Percentiles rank a stretch among this genome's conserved stretches.
Conservation (phyloP, 2,329 filamentous ascomycete genomes). For the Penicillium sp. region DNA sequence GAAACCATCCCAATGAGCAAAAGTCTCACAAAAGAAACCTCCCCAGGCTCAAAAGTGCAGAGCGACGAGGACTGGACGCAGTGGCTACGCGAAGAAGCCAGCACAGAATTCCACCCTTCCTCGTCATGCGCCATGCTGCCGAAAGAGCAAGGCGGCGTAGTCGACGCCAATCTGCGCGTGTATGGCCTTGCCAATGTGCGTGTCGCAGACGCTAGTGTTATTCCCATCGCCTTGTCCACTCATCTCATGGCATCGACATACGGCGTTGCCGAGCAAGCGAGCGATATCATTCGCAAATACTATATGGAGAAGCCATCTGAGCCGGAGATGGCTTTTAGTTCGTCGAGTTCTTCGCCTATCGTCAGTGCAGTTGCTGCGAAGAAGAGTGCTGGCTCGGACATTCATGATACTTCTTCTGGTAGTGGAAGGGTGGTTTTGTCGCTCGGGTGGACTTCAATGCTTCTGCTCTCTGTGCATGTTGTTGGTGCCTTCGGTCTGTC, state of each 20-base stretch:
- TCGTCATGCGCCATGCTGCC: slow-evolving; percentile 32
- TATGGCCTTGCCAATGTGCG: slow-evolving; percentile 34
- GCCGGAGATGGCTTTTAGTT: not conserved
- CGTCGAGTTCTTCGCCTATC: not conserved
- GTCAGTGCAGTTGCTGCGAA: not conserved
- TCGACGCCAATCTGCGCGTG: slow-evolving; percentile 29
- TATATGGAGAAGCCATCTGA: not conserved
- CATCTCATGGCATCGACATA: slow-evolving; percentile 39
- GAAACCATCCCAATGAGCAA: slow-evolving; percentile 22
- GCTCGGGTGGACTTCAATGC: not conserved
- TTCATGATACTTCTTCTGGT: not conserved
- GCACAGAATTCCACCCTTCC: slow-evolving; percentile 29
- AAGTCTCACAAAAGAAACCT: slow-evolving; percentile 23
- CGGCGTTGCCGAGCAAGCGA: slow-evolving; percentile 30
- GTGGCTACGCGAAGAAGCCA: slow-evolving; percentile 20
- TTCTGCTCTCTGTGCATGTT: not conserved
- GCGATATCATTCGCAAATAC: slow-evolving; percentile 4
- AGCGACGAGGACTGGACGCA: slow-evolving; percentile 27
- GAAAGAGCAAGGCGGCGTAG: slow-evolving; percentile 26
- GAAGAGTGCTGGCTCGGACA: not conserved
- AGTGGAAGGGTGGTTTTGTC: not conserved
- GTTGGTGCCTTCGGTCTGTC: not conserved
- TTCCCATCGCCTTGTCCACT: slow-evolving; percentile 31
- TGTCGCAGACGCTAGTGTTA: slow-evolving; percentile 31
- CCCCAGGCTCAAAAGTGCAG: slow-evolving; percentile 22